These are phyloP conservation scores for rapeseed (Brassica napus) DNA, from an alignment of 345 rosid species.

Conservation along the genomic window Da-Ae NC_063442.1:26255501-26256000, in stretches of 20 bases:
- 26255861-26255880: slow-evolving; percentile 22
- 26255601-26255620: too few relatives aligned
- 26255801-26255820: background rate
- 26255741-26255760: too few relatives aligned
- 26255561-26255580: background rate
- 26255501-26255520: background rate
- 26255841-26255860: slow-evolving; percentile 22
- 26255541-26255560: background rate
- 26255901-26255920: slow-evolving; percentile 37
- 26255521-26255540: background rate
- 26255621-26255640: too few relatives aligned
- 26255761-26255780: background rate
- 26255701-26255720: too few relatives aligned
- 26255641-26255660: background rate
- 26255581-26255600: background rate
- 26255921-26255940: slow-evolving; percentile 42
- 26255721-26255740: too few relatives aligned
- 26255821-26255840: background rate
- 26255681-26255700: background rate
- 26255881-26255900: slow-evolving; percentile 24
- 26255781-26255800: background rate
- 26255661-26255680: background rate
- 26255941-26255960: slow-evolving; percentile 25
- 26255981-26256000: background rate
- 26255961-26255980: background rate